phyloP scores from a whole-genome alignment of 2,329 filamentous ascomycete genomes.

The Zarea fungicola region DNA sequence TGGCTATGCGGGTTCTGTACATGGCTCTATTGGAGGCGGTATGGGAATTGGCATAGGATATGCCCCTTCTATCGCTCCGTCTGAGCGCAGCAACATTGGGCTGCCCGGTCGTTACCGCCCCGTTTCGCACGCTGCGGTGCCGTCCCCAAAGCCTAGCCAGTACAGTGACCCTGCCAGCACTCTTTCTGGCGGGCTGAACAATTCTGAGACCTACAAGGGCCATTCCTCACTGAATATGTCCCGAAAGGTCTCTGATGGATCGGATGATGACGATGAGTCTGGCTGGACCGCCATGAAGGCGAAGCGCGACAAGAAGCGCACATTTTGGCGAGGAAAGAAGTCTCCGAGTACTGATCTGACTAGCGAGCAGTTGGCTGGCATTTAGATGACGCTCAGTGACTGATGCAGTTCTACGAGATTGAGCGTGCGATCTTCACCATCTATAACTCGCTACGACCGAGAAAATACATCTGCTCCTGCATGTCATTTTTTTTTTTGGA shows the following conservation, averaged over 20 bases:
- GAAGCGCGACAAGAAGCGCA: conserved; percentile 63
- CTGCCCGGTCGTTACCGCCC: conserved; percentile 86
- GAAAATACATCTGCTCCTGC: too few relatives aligned
- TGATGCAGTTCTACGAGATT: too few relatives aligned
- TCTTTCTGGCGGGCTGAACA: conserved; percentile 29
- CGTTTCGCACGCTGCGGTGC: conserved; percentile 59
- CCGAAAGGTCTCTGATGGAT: conserved; percentile 34
- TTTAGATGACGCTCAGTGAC: too few relatives aligned
- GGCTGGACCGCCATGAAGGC: conserved; percentile 67
- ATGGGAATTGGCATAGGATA: conserved; percentile 53
- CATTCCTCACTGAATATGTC: conserved; percentile 34
- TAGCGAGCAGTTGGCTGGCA: conserved; percentile 44
- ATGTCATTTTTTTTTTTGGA: too few relatives aligned
- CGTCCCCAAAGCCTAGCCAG: conserved; percentile 23
- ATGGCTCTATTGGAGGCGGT: conserved; percentile 28
- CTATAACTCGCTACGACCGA: too few relatives aligned
- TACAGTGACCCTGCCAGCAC: conserved; percentile 27
- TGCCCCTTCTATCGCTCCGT: conserved; percentile 87
- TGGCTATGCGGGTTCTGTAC: conserved; percentile 26
- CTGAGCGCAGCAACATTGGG: conserved; percentile 90
- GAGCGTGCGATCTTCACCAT: too few relatives aligned
- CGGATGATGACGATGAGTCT: conserved; percentile 58
- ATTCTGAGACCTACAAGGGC: conserved; percentile 27
- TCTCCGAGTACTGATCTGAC: conserved; percentile 42
- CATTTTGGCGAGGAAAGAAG: conserved; percentile 61